Evolutionary conservation across 2,329 filamentous ascomycete genomes (phyloP), one percentile per base, ranked within the genome.

Genomic region (Colletotrichum sp.): DNA sequence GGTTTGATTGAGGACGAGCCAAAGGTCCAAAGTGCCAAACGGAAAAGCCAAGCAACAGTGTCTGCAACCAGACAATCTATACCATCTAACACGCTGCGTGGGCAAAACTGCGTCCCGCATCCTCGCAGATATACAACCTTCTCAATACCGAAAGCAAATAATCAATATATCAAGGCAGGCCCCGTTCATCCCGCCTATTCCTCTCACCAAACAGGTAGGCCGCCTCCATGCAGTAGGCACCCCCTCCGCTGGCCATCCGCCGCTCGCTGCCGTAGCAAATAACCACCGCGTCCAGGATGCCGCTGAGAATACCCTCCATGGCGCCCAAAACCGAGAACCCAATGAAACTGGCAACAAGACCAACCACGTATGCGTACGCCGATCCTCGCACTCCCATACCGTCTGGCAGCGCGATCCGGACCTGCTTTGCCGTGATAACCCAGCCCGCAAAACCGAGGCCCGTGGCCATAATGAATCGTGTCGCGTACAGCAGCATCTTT

Each of bases 251-350:
- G 69, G 87, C 89, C 84, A 93, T 93, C 66, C 90, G 91, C 77
- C 93, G 89, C 84, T 99, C 97, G 79, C 95, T 98, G 31, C 94
- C 95, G 90, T 98, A 98, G 86, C 97, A 99, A 15, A 99, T 93
- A 29, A 98, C 90, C 43, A 95, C 92, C 5, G 94, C 95, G 83
- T 98, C 95, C 6, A 98, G 90, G 66, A 98, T 95, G 67, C 95
- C 95, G 66, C 94, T 94, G 29, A 98, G 85, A 21, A 98, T 93
- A 16, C 95, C 94, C 81, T 98, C 96, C 90, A 98, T 96, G 3
- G 95, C 94, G 31, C 95, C 95, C 65, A 99, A 87, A 1, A 98
- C 93, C 7, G 95, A 95, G 92, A 97, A 99, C 9, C 97, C 97
- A 78, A 99, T 98, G 69, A 96, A 95, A 74, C 94, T 95, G 18